Evolutionary conservation across 805 yeast genomes (phyloP).

Genomic region (Candida khao-thaluensis): DNA sequence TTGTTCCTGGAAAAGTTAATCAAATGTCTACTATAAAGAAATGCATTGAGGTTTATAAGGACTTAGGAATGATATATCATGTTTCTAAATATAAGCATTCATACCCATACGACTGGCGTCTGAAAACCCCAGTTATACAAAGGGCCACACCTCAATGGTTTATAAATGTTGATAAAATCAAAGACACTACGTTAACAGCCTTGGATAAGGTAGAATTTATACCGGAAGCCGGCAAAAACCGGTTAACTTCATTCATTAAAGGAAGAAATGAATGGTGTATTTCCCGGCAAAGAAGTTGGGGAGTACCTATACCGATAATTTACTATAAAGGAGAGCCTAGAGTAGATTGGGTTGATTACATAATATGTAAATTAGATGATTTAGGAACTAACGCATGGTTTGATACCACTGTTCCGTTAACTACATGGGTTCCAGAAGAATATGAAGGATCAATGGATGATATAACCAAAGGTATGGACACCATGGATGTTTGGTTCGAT

Average conservation of each 20-base stretch:
- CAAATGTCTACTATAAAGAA: slow-evolving; percentile 29
- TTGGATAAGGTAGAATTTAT: slow-evolving; percentile 63
- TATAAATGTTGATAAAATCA: slow-evolving; percentile 76
- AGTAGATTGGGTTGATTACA: slow-evolving; percentile 53
- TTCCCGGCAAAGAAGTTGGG: slow-evolving; percentile 95
- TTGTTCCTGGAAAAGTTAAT: slow-evolving; percentile 47
- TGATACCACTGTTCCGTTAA: slow-evolving; percentile 44
- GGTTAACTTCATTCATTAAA: slow-evolving; percentile 69
- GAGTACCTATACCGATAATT: slow-evolving; percentile 93
- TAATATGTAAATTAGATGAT: slow-evolving; percentile 54
- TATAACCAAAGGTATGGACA: slow-evolving; percentile 73
- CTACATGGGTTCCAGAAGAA: slow-evolving; percentile 68
- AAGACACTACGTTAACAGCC: slow-evolving; percentile 57
- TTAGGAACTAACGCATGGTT: slow-evolving; percentile 85
- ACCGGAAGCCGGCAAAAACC: slow-evolving; percentile 70
- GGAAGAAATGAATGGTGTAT: slow-evolving; percentile 96
- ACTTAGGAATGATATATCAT: slow-evolving; percentile 46
- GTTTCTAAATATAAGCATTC: slow-evolving; percentile 66
- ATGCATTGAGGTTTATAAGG: slow-evolving; percentile 54
- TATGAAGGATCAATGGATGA: slow-evolving; percentile 26
- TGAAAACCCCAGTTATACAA: slow-evolving; percentile 91
- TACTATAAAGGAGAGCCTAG: slow-evolving; percentile 57
- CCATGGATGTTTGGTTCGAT: slow-evolving; percentile 99
- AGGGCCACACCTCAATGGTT: slow-evolving; percentile 98
- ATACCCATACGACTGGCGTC: slow-evolving; percentile 97